Percentiles rank a stretch among this genome's conserved stretches.
phyloP scores from a whole-genome alignment of 2,329 filamentous ascomycete genomes.

The Trichoderma brevicompactum region DNA sequence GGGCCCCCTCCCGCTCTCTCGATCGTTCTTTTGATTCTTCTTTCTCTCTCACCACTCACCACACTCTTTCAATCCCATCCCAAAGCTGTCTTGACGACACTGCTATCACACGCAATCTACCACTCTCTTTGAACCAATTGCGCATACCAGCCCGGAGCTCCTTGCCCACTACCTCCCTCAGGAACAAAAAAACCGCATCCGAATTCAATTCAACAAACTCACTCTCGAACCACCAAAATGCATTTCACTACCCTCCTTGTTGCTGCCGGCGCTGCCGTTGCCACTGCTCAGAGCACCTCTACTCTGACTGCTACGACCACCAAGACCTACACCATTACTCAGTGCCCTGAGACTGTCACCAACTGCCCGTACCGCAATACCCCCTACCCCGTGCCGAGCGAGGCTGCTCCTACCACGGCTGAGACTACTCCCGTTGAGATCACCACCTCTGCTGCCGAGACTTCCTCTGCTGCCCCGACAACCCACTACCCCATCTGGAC shows the following conservation, averaged over 20 bases:
- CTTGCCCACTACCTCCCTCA: constrained; percentile 20
- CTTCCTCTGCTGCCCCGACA: constrained; percentile 32
- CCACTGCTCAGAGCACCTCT: constrained; percentile 42
- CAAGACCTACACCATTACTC: constrained; percentile 52
- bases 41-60: constrained; percentile 7
- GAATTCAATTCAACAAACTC: not conserved
- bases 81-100: constrained; percentile 24
- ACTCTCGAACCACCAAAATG: constrained; percentile 45
- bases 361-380: constrained; percentile 48
- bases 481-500: constrained; percentile 36
- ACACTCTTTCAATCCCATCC: constrained; percentile 21
- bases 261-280: constrained; percentile 44
- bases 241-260: constrained; percentile 50
- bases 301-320: constrained; percentile 52
- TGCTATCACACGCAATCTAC: constrained; percentile 5
- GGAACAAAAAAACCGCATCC: not conserved
- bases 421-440: constrained; percentile 40
- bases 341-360: constrained; percentile 50
- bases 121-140: constrained; percentile 8
- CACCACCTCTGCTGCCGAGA: constrained; percentile 34
- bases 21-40: not conserved
- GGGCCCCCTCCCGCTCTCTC: constrained; percentile 8
- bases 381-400: constrained; percentile 31
- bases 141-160: constrained; percentile 19
- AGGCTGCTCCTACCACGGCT: constrained; percentile 11